These are phyloP conservation scores for Rhizophora mangle DNA, from an alignment of 345 rosid species.

Conservation along the genomic window DNA sequence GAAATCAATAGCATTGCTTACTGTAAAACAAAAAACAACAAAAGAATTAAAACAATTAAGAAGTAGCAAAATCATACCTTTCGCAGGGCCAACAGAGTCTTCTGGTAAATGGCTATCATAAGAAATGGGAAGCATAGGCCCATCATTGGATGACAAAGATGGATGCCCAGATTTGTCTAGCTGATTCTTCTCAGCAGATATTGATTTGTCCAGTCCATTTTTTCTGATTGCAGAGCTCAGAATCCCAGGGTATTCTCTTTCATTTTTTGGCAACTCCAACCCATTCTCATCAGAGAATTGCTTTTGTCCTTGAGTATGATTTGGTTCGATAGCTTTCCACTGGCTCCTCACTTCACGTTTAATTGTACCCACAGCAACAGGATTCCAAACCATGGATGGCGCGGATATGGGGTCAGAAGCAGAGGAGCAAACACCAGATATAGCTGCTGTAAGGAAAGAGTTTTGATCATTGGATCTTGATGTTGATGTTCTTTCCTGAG, in stretches of 20 bases:
- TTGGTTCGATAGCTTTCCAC: constrained; percentile 28
- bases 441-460: constrained; percentile 21
- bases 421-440: constrained; percentile 36
- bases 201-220: constrained; percentile 22
- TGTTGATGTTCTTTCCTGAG: constrained; percentile 32
- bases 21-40: not conserved
- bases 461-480: constrained; percentile 21
- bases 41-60: not conserved
- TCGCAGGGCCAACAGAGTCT: constrained; percentile 21
- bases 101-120: constrained; percentile 22
- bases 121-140: constrained; percentile 29
- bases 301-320: constrained; percentile 29
- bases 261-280: constrained; percentile 18
- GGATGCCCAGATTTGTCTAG: constrained; percentile 32
- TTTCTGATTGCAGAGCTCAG: constrained; percentile 6
- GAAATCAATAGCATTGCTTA: not conserved
- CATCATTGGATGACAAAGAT: constrained; percentile 16
- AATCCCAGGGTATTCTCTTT: constrained; percentile 14
- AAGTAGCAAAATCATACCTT: constrained; percentile 35
- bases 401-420: constrained; percentile 43
- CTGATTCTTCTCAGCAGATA: constrained; percentile 30
- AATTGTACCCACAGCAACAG: constrained; percentile 31
- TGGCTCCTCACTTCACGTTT: constrained; percentile 30
- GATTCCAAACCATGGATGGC: constrained; percentile 21
- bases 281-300: constrained; percentile 10